Evolutionary conservation across 805 yeast species (phyloP), one percentile per base, ranked within the genome.

Genomic region (Metschnikowia proteae): DNA sequence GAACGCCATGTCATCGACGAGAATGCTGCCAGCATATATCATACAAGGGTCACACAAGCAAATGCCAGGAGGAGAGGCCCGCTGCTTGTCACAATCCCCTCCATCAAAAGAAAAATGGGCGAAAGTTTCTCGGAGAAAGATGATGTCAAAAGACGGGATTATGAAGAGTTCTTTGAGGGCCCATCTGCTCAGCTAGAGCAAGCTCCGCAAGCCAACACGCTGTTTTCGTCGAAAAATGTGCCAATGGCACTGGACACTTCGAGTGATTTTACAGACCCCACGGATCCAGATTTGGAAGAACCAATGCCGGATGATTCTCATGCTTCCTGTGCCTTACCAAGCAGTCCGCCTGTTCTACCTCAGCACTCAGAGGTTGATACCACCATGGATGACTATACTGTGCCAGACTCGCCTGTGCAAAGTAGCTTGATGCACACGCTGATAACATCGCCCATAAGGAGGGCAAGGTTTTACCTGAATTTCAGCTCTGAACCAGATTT

Each of bases 1-100:
- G 72, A 70, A 13, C 55, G 73, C 31, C 61, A 55, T 8, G 66
- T 64, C 6, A 65, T 70, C 13, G 79, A 75, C 54, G 67, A 66
- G 52, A 73, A 76, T 59, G 79, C 79, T 8, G 62, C 70, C 4
- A 74, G 78, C 41, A 61, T 58, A 48, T 74, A 74, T 53, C 80
- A 75, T 49, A 70, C 77, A 4, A 58, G 78, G 37, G 36, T 47
- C 17, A 17, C 43, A 4, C 60, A 48, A 4, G 43, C 60, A 1
- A 39, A 48, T 23, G 27, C 45, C 35, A 44, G 46, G 46, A 54
- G 31, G 55, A 47, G 49, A 26, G 49, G 65, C 9, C 68, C 67
- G 4, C 47, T 50, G 5, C 49, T 66, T 23, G 50, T 47, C 32
- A 46, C 54, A 25, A 56, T 59, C 2, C 74, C 75, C 6, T 64